Percentiles rank a stretch among this genome's conserved stretches.
phyloP scores from a whole-genome alignment of 805 yeast species.

The Barnettozyma sucrosica region DNA sequence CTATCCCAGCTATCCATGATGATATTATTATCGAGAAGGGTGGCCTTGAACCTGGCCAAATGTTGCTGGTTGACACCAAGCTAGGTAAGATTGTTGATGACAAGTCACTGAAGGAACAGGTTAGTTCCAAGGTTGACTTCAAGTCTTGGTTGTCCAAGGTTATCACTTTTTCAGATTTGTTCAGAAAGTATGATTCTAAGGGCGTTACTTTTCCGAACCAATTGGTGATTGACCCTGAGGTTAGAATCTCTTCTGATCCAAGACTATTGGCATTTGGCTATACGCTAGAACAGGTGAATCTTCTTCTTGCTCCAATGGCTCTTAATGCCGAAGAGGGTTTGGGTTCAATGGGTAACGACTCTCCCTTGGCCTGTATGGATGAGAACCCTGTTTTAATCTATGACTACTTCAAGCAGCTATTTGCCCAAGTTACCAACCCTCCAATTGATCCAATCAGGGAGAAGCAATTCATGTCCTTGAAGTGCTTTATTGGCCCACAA shows the following conservation, averaged over 20 bases:
- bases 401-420: slow-evolving; percentile 92
- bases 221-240: slow-evolving; percentile 25
- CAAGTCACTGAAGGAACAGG: slow-evolving; percentile 73
- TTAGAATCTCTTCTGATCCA: slow-evolving; percentile 66
- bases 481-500: slow-evolving; percentile 98
- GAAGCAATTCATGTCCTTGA: slow-evolving; percentile 93
- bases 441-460: slow-evolving; percentile 98
- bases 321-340: slow-evolving; percentile 85
- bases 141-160: slow-evolving; percentile 89
- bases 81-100: slow-evolving; percentile 93
- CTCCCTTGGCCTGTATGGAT: slow-evolving; percentile 90
- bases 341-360: slow-evolving; percentile 98
- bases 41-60: slow-evolving; percentile 91
- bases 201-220: slow-evolving; percentile 14
- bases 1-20: slow-evolving; percentile 73
- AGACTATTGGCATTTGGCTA: slow-evolving; percentile 84
- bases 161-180: slow-evolving; percentile 75
- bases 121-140: slow-evolving; percentile 82
- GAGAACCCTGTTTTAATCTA: slow-evolving; percentile 87
- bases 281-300: slow-evolving; percentile 85
- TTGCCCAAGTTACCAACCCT: slow-evolving; percentile 98
- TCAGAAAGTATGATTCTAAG: slow-evolving; percentile 42
- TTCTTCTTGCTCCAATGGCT: slow-evolving; percentile 91
- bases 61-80: slow-evolving; percentile 90
- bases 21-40: slow-evolving; percentile 84